phyloP scores from a whole-genome alignment of 1,284 basidiomycete genomes.

The Tetrapyrgos nigripes region DNA sequence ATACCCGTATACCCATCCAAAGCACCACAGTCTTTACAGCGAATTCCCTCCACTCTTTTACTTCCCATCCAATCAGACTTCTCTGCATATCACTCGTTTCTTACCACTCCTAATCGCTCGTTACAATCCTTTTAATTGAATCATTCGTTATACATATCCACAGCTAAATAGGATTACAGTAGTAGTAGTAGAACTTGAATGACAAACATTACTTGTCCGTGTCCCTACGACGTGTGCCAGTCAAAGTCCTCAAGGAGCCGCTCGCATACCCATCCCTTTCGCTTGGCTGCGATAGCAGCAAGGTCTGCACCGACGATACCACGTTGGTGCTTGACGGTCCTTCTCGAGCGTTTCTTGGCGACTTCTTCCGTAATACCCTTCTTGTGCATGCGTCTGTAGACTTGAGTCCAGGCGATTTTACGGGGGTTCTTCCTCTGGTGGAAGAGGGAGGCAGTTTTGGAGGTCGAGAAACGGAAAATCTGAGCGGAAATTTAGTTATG shows the following conservation, averaged over 20 bases:
- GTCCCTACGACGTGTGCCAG: too few species aligned
- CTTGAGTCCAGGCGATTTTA: conserved; percentile 98
- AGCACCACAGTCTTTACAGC: too few species aligned
- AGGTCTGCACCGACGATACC: conserved; percentile 97
- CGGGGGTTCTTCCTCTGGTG: conserved; percentile 99
- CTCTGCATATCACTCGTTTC: too few species aligned
- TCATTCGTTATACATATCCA: too few species aligned
- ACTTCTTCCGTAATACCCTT: conserved; percentile 99
- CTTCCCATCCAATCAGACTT: too few species aligned
- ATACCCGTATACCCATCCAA: too few species aligned
- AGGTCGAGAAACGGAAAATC: conserved; percentile 92
- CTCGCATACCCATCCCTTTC: conserved; percentile 94
- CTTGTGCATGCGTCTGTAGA: conserved; percentile 99
- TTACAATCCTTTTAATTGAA: too few species aligned
- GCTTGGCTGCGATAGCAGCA: conserved; percentile 93
- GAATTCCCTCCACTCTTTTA: too few species aligned
- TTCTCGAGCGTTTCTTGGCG: conserved; percentile 97
- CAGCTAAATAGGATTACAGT: too few species aligned
- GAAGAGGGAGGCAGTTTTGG: conserved; percentile 97
- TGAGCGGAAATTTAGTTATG: conserved; percentile 35
- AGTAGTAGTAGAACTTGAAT: too few species aligned
- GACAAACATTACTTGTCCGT: too few species aligned
- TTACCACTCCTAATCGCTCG: too few species aligned
- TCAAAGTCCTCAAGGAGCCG: conserved; percentile 89
- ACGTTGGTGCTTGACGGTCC: conserved; percentile 97